Base-by-base conservation (phyloP, 495 filamentous ascomycete species). In the Podospora conica region DNA sequence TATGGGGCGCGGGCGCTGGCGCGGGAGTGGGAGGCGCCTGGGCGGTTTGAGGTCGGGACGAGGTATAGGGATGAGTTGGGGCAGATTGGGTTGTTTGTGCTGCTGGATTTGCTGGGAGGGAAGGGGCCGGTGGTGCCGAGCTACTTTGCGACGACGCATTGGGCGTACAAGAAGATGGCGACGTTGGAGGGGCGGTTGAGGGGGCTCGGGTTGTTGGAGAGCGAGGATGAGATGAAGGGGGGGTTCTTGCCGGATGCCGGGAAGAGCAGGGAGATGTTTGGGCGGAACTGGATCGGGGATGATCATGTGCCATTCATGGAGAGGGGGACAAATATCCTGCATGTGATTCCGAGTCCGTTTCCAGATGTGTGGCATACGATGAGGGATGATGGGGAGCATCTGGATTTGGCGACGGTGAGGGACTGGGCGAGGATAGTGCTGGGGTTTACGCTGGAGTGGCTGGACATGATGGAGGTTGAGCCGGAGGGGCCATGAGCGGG, bases 251-350 rank as follows among this genome's bases (percentile, higher is more conserved):
- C 79, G 9, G 84, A 90, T 63, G 66, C 75, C 0, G 74, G 76
- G 1, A 91, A 89, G 72, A 73, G 71, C 64, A 78, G 82, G 1
- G 76, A 78, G 53, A 66, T 81, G 55, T 81, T 87, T 61, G 70
- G 70, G 1, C 59, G 70, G 5, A 76, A 77, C 4, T 81, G 78
- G 55, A 77, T 84, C 57, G 85, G 83, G 61, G 93, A 97, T 71
- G 93, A 97, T 67, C 93, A 97, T 71, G 71, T 94, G 11, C 93
- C 93, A 0, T 97, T 97, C 66, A 82, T 96, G 78, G 78, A 74
- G 5, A 80, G 90, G 25, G 93, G 93, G 8, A 92, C 94, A 1
- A 86, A 91, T 22, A 78, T 96, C 11, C 73, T 97, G 27, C 93
- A 97, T 79, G 71, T 97, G 20, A 94, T 97, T 20, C 91, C 93